Conservation (phyloP, 176 grass and related monocot species). For the Juncus inflexus region DNA sequence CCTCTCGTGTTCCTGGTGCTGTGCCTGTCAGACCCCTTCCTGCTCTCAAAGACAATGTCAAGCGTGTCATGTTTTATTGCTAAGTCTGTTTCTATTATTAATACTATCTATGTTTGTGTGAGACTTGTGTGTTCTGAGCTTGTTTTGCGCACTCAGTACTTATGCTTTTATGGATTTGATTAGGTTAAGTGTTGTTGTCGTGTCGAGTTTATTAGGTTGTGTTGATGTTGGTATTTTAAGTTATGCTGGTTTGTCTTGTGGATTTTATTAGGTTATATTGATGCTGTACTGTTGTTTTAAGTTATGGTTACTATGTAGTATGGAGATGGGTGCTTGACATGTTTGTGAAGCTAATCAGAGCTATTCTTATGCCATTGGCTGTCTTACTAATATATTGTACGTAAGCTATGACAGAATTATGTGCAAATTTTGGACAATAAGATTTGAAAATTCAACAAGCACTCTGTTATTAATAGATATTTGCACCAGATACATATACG, state of each 20-base stretch:
- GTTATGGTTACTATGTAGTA: background rate
- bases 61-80: slow-evolving; percentile 92
- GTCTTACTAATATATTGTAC: background rate
- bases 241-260: background rate
- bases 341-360: background rate
- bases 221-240: background rate
- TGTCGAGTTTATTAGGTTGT: slow-evolving; percentile 12
- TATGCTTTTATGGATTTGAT: background rate
- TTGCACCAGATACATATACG: background rate
- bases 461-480: too few relatives aligned
- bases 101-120: slow-evolving; percentile 4
- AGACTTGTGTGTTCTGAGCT: background rate
- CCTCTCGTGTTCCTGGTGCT: slow-evolving; percentile 25
- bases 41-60: slow-evolving; percentile 71
- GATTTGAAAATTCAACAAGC: too few relatives aligned
- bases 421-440: too few relatives aligned
- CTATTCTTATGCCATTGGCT: background rate
- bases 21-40: slow-evolving; percentile 73
- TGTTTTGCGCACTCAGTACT: background rate
- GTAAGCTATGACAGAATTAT: background rate
- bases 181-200: background rate
- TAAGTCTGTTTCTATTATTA: slow-evolving; percentile 26
- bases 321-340: background rate
- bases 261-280: background rate
- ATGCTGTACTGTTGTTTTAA: background rate